Percentiles rank a stretch among this genome's conserved stretches.
These are phyloP conservation scores for Ustilago loliicola DNA, from an alignment of 1,284 basidiomycete species.

Conservation along the genomic window DNA sequence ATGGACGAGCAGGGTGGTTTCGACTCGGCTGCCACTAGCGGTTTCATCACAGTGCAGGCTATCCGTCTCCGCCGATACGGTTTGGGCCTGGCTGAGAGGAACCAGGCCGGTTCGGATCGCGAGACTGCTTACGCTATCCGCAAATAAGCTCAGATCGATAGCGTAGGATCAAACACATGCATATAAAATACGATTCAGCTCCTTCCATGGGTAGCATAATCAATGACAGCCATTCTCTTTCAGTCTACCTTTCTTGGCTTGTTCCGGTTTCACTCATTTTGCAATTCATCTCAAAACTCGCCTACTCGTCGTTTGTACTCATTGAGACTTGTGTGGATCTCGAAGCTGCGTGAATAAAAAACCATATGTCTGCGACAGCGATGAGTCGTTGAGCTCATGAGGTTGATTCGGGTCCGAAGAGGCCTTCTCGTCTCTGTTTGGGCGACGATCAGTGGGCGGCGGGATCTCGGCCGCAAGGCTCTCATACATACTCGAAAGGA, in stretches of 20 bases:
- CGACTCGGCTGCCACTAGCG: constrained; percentile 73
- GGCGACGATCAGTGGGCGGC: not conserved
- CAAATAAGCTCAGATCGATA: constrained; percentile 21
- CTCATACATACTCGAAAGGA: not conserved
- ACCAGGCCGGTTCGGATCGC: constrained; percentile 59
- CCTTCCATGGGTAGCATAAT: not conserved
- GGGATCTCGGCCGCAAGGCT: not conserved
- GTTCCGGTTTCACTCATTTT: constrained; percentile 1
- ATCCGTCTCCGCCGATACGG: constrained; percentile 68
- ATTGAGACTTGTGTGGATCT: not conserved
- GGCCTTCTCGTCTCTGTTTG: not conserved
- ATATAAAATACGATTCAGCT: constrained; percentile 3
- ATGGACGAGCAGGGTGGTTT: constrained; percentile 99
- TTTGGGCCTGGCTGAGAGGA: constrained; percentile 59
- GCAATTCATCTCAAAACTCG: constrained; percentile 1
- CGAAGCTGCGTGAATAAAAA: too few species aligned
- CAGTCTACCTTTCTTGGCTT: not conserved
- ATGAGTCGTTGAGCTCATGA: not conserved
- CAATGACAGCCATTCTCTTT: constrained; percentile 2
- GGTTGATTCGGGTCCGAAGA: not conserved
- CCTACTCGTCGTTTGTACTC: not conserved
- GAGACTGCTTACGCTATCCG: constrained; percentile 64
- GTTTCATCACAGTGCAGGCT: constrained; percentile 69
- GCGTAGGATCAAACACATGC: not conserved
- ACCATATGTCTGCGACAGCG: not conserved